Evolutionary conservation across 345 rosid genomes (phyloP), one percentile per base, ranked within the genome.

Genomic region (Brassica cretica): DNA sequence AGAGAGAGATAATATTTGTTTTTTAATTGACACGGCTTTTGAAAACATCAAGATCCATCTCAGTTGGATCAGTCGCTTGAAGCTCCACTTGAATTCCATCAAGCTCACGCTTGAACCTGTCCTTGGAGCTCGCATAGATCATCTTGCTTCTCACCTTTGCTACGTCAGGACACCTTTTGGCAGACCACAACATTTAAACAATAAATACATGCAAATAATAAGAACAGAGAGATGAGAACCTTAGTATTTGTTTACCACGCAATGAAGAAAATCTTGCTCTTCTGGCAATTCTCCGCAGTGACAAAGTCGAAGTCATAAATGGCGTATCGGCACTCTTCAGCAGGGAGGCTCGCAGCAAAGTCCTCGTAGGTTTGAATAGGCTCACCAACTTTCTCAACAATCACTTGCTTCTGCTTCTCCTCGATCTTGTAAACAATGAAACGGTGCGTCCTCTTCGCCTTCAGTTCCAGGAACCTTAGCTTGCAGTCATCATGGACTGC

Each of bases 121-220:
- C 88, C 84, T 87, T 87, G 41, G 88, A 87, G 66, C 88, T 87
- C n/a, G 90, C 90, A 60, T 87, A 87, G 64, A 85, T 87, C 88
- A 87, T 87, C 84, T 85, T 87, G 84, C 88, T 87, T 73, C 90
- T 82, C 68, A 87, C 90, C 80, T 81, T 82, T 21, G 90, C 78
- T 16, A 82, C 81, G 3, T 87, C 90, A 4, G 89, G 90, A 61
- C 79, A 87, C 90, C 88, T 87, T 49, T 60, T 14, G 7, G 68
- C 49, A 68, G 14, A 60, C 16, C 33, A 65, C 14, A 60, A 14
- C 56, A 49, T n/a, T 49, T n/a, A 49, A 49, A 25, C 29, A 25
- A 5, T 1, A n/a, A 5, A 49, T 49, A n/a, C 56, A 49, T 49
- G 8, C 56, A 5, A 5, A 49, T 0, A n/a, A 5, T n/a, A 19